Conservation (phyloP, 768 basidiomycete genomes). For the Termitomyces sp. region DNA sequence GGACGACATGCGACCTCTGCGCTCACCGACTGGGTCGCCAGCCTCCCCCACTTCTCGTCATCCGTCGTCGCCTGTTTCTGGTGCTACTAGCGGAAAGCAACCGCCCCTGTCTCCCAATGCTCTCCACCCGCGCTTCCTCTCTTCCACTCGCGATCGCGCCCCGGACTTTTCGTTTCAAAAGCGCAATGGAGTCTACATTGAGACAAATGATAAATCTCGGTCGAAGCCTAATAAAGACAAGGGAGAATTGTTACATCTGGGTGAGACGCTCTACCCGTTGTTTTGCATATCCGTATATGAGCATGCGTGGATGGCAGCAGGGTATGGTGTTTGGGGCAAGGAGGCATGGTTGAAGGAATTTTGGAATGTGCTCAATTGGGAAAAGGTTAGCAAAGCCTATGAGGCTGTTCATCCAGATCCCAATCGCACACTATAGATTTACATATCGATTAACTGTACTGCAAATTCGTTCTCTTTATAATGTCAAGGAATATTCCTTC, state of each 20-base stretch:
- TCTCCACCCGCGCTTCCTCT: conserved; percentile 22
- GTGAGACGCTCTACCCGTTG: conserved; percentile 62
- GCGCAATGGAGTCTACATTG: neutral
- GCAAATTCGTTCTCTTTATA: neutral
- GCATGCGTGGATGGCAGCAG: conserved; percentile 81
- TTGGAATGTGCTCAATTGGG: conserved; percentile 82
- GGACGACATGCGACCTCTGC: conserved; percentile 5
- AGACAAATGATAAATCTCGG: too few species aligned
- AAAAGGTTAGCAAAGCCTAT: conserved; percentile 43
- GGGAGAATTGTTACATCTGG: conserved; percentile 29
- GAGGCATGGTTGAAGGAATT: conserved; percentile 81
- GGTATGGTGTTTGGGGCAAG: conserved; percentile 89
- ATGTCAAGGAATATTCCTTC: neutral
- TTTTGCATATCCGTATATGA: conserved; percentile 79
- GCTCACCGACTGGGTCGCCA: conserved; percentile 15
- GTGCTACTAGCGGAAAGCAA: conserved; percentile 24
- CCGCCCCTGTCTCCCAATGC: conserved; percentile 23
- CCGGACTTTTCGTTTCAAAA: neutral
- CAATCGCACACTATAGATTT: neutral
- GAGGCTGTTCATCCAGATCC: neutral
- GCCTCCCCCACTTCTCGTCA: conserved; percentile 16
- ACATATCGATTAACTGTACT: conserved; percentile 1
- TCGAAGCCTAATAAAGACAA: conserved; percentile 10
- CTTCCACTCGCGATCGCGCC: conserved; percentile 10
- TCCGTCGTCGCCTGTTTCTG: conserved; percentile 38